Conservation (phyloP, 2,329 filamentous ascomycete genomes). For the Truncatella angustata region DNA sequence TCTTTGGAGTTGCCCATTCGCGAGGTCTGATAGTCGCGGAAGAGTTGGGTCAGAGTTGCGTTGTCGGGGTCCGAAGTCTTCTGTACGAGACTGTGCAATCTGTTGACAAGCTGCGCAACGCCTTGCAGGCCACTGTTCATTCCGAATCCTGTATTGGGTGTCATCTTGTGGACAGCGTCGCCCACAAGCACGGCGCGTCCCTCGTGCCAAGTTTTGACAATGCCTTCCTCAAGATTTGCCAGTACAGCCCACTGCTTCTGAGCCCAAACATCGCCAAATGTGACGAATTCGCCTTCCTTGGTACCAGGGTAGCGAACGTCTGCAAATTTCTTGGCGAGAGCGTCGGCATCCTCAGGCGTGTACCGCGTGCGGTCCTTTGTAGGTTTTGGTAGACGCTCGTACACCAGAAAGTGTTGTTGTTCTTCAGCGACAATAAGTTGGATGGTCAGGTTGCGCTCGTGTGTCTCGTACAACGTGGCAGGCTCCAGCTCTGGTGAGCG, state of each 20-base stretch:
- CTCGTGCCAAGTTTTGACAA: constrained; percentile 28
- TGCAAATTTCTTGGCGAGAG: constrained; percentile 19
- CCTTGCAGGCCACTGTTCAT: constrained; percentile 30
- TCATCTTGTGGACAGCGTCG: constrained; percentile 34
- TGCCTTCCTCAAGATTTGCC: constrained; percentile 32
- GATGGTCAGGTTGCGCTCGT: constrained; percentile 16
- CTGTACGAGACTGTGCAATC: constrained; percentile 19
- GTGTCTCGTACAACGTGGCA: constrained; percentile 14
- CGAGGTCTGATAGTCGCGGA: constrained; percentile 20
- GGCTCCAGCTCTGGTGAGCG: constrained; percentile 7
- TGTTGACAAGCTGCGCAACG: constrained; percentile 24
- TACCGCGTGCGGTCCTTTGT: constrained; percentile 23
- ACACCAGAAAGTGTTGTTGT: constrained; percentile 13
- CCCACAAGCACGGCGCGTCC: constrained; percentile 32
- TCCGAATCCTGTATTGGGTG: constrained; percentile 30
- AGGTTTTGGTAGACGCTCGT: constrained; percentile 19
- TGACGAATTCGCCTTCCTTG: constrained; percentile 12
- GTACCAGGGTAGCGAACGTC: constrained; percentile 23
- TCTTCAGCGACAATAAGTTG: constrained; percentile 23
- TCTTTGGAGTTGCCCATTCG: constrained; percentile 19
- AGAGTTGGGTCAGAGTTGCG: constrained; percentile 17
- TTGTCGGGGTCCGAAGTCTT: constrained; percentile 14
- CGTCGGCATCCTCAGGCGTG: constrained; percentile 26
- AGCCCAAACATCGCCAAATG: constrained; percentile 25
- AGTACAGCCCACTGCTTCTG: constrained; percentile 17